Percentiles rank a stretch among this genome's conserved stretches.
These are phyloP conservation scores for Sphagnum magellanicum DNA, from an alignment of 228 moss, liverwort and hornwort genomes.

Conservation along the genomic window DNA sequence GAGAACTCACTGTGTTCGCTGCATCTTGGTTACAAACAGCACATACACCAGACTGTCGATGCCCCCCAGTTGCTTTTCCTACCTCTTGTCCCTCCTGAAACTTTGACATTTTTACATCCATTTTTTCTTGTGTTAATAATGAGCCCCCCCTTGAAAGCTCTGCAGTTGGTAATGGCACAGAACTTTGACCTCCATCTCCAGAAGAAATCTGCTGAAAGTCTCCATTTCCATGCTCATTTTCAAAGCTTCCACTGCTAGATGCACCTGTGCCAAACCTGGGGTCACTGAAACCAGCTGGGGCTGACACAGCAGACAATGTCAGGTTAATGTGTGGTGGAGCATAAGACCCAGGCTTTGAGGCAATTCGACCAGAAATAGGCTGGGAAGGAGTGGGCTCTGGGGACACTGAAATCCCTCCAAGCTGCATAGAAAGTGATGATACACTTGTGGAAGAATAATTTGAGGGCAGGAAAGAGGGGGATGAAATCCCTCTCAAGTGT, in stretches of 20 bases:
- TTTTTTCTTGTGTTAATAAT: no score
- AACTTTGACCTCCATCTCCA: slow-evolving; percentile 19
- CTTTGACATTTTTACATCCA: slow-evolving; percentile 13
- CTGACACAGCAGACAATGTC: slow-evolving; percentile 18
- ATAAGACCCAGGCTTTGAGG: slow-evolving; percentile 17
- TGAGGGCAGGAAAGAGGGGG: neutral
- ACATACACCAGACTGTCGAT: slow-evolving; percentile 37
- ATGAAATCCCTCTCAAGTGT: slow-evolving; percentile 22
- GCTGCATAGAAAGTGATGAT: no score
- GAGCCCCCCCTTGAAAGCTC: no score
- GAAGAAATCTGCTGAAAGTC: slow-evolving; percentile 19
- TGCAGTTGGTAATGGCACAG: slow-evolving; percentile 12
- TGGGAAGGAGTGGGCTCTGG: neutral
- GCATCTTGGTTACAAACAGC: slow-evolving; percentile 41
- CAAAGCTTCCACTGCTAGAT: slow-evolving; percentile 16
- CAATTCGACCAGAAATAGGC: neutral
- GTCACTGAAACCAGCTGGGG: slow-evolving; percentile 20
- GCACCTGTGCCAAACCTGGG: slow-evolving; percentile 24
- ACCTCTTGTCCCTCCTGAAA: slow-evolving; percentile 17
- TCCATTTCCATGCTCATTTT: slow-evolving; percentile 22
- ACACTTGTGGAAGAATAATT: neutral
- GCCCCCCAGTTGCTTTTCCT: slow-evolving; percentile 14
- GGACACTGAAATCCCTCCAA: neutral
- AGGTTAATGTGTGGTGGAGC: slow-evolving; percentile 35
- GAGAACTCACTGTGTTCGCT: slow-evolving; percentile 28